Base-by-base conservation (phyloP, 768 basidiomycete genomes). In the Podaxis sp. region DNA sequence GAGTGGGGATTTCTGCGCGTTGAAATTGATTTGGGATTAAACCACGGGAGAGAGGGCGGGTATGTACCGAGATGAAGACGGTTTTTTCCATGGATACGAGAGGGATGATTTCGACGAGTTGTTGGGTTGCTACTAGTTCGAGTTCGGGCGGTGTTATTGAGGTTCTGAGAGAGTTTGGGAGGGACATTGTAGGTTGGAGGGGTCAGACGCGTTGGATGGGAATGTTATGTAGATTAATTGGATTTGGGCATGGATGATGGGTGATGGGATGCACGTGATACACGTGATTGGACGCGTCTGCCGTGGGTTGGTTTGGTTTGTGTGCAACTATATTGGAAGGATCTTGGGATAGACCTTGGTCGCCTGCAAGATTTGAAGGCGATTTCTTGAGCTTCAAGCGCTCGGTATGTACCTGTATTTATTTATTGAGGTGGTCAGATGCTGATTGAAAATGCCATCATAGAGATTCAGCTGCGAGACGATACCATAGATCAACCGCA, bases 1-100 rank as follows among this genome's bases (percentile, higher is more conserved):
- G 11, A n/a, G 19, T 12, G 22, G 8, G 26, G 24, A 13, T 24
- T 26, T 44, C 42, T 51, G 17, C 8, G 4, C 15, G 13, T 33
- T 40, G 7, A 60, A 73, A 49, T 64, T 60, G 58, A 66, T 67
- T 66, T 65, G 60, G 70, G 67, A 52, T 48, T 55, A 56, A 52
- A 26, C 22, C 57, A 52, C 40, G 13, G n/a, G 19, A 52, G 24
- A 63, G 64, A 66, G 61, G 28, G 64, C 48, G 51, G 58, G 63
- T 62, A 65, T 69, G 68, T 81, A 92, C 95, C 74, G 95, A 93
- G 65, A 98, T 92, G 71, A 98, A 90, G 33, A 95, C 88, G 26
- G 95, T 95, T 66, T 83, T 86, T 70, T 95, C 93, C 93, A 96
- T 96, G 6, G 90, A 80, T 65, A 97, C 92, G 28, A 94, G 79